Evolutionary conservation across 148 eudicot species (phyloP), one percentile per base, ranked within the genome.

Genomic region (Cornus suecica): DNA sequence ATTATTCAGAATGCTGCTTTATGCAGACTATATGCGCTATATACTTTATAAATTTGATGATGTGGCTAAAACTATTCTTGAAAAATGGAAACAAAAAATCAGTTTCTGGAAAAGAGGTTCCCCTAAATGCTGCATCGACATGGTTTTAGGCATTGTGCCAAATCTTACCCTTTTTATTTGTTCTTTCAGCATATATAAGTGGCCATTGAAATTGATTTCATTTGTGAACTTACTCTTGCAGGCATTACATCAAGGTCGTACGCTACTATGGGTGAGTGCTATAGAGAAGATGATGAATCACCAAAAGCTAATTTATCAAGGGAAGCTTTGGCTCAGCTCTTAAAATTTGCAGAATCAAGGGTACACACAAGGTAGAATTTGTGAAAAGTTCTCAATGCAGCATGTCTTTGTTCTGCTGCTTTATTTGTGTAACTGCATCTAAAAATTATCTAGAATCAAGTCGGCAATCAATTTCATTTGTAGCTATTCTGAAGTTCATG

Each of bases 301-400:
- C 80, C 63, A 75, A 87, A 85, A 75, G 74, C 41, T 27, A 83
- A 78, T 67, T 74, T 25, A 37, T 79, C 82, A 56, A 82, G 88
- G 83, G 91, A 88, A 65, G 89, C 91, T 75, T 78, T 86, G 76
- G 60, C 64, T 18, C 83, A 90, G 61, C 86, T 90, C 31, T 74
- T 83, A 56, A 81, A 79, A 64, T 79, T 82, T 75, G 88, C 87
- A 75, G 86, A 87, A 69, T 75, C 84, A 45, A 82, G 76, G 65
- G 32, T 90, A 78, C 75, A 79, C 78, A 15, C 72, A 74, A 90
- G 97, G 97, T 89, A n/a, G n/a, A n/a, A n/a, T n/a, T n/a, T n/a
- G n/a, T n/a, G n/a, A n/a, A n/a, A 52, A 14, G 20, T 20, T 14
- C 22, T 52, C 22, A 20, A 11, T 52, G 58, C 22, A 14, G 58